Percentiles rank a stretch among this genome's conserved stretches.
These are phyloP conservation scores for Tolypocladium nubicola DNA, from an alignment of 2,329 filamentous ascomycete species.

Conservation along the genomic window DNA sequence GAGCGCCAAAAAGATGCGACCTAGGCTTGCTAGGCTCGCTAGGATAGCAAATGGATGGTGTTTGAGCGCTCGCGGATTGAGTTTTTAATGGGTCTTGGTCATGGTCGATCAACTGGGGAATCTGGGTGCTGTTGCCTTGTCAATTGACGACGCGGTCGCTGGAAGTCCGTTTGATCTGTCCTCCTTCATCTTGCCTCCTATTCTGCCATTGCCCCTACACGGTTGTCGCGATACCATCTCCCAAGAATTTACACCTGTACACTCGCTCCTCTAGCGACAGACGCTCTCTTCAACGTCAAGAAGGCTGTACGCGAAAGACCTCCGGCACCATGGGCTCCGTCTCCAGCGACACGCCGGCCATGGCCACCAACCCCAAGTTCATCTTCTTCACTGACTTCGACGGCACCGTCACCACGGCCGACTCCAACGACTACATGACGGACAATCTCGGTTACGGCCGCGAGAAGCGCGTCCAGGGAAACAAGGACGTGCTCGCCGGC, in stretches of 20 bases:
- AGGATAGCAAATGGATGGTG: background rate
- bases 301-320: background rate
- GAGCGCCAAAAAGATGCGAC: background rate
- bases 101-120: background rate
- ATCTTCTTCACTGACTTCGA: slow-evolving; percentile 99
- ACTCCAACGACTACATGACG: slow-evolving; percentile 64
- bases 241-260: background rate
- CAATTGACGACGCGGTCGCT: slow-evolving; percentile 1
- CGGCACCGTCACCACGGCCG: slow-evolving; percentile 75
- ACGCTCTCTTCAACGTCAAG: background rate
- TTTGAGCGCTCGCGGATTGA: background rate
- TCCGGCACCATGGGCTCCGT: slow-evolving; percentile 29
- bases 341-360: slow-evolving; percentile 39
- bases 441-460: slow-evolving; percentile 83
- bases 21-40: too few relatives aligned
- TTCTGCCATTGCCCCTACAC: slow-evolving; percentile 1
- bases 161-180: background rate
- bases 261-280: background rate
- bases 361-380: slow-evolving; percentile 65
- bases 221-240: slow-evolving; percentile 1
- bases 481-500: slow-evolving; percentile 65
- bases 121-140: background rate
- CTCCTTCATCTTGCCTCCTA: background rate
- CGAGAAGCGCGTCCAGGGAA: slow-evolving; percentile 59
- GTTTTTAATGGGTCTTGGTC: slow-evolving; percentile 4